Evolutionary conservation across 2,329 filamentous ascomycete genomes (phyloP).

Genomic region (Venturia effusa): DNA sequence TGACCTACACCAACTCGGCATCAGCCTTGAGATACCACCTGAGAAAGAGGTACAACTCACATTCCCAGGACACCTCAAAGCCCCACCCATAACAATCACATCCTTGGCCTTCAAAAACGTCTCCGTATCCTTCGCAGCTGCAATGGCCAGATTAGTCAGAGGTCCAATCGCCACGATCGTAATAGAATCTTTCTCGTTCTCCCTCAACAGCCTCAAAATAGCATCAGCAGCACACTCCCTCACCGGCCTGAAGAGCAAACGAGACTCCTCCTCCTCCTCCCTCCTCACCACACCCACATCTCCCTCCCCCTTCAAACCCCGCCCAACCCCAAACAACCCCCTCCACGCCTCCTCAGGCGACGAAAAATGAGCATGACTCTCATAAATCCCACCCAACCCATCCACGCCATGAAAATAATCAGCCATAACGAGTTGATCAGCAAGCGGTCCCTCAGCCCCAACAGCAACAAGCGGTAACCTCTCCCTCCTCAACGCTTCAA

Average conservation of each 20-base stretch:
- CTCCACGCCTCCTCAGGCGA: slow-evolving; percentile 9
- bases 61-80: slow-evolving; percentile 70
- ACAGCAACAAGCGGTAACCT: slow-evolving; percentile 80
- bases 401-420: slow-evolving; percentile 31
- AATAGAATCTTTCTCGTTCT: slow-evolving; percentile 73
- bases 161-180: slow-evolving; percentile 87
- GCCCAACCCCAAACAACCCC: not conserved
- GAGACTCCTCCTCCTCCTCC: slow-evolving; percentile 21
- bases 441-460: slow-evolving; percentile 74
- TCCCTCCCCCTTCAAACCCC: slow-evolving; percentile 13
- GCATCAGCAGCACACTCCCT: slow-evolving; percentile 65
- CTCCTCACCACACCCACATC: slow-evolving; percentile 24
- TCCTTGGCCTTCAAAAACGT: slow-evolving; percentile 84
- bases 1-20: not conserved
- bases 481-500: slow-evolving; percentile 56
- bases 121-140: slow-evolving; percentile 78
- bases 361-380: slow-evolving; percentile 17
- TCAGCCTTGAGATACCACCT: not conserved
- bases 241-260: slow-evolving; percentile 60
- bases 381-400: slow-evolving; percentile 38
- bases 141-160: slow-evolving; percentile 84
- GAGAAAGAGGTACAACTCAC: slow-evolving; percentile 21
- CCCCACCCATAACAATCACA: slow-evolving; percentile 90
- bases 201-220: slow-evolving; percentile 74
- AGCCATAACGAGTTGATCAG: slow-evolving; percentile 61